Percentiles rank a stretch among this genome's conserved stretches.
These are phyloP conservation scores for Syncephalastrum monosporum DNA, from an alignment of 371 early-diverging fungal species.

Conservation along the genomic window DNA sequence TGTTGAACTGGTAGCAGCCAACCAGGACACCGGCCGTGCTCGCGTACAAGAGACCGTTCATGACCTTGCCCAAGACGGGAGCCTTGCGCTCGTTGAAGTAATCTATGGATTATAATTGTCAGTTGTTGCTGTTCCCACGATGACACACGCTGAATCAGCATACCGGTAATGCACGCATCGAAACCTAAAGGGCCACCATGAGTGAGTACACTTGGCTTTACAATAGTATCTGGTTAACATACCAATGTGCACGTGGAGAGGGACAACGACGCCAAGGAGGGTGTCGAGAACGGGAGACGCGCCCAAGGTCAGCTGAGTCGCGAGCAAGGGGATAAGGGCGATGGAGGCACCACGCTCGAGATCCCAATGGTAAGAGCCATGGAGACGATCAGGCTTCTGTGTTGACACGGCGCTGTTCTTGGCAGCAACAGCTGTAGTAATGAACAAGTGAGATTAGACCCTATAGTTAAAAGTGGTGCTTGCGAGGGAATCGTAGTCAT, in stretches of 20 bases:
- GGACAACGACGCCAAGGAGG: slow-evolving; percentile 84
- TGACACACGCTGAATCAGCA: background rate
- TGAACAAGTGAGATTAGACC: background rate
- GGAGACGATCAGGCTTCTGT: slow-evolving; percentile 46
- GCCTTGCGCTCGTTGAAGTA: slow-evolving; percentile 79
- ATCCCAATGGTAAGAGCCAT: slow-evolving; percentile 80
- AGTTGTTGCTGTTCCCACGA: slow-evolving; percentile 1
- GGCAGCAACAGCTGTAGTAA: slow-evolving; percentile 25
- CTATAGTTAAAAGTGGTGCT: too few relatives aligned
- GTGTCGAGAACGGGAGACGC: slow-evolving; percentile 86
- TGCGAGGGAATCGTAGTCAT: background rate
- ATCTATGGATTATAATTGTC: slow-evolving; percentile 48
- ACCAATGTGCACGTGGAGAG: slow-evolving; percentile 90
- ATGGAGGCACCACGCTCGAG: slow-evolving; percentile 81
- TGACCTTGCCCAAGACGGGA: slow-evolving; percentile 62
- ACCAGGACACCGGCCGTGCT: slow-evolving; percentile 76
- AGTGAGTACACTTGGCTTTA: too few relatives aligned
- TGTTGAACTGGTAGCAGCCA: slow-evolving; percentile 93
- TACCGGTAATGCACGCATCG: slow-evolving; percentile 61
- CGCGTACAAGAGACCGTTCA: slow-evolving; percentile 61
- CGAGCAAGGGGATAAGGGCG: slow-evolving; percentile 77
- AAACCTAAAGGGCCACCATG: slow-evolving; percentile 29
- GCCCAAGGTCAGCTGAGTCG: slow-evolving; percentile 73
- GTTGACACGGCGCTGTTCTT: slow-evolving; percentile 19
- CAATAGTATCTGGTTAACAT: background rate